Evolutionary conservation across 169 alveolate genomes (phyloP), one percentile per base, ranked within the genome.

Genomic region (Perkinsus marinus): DNA sequence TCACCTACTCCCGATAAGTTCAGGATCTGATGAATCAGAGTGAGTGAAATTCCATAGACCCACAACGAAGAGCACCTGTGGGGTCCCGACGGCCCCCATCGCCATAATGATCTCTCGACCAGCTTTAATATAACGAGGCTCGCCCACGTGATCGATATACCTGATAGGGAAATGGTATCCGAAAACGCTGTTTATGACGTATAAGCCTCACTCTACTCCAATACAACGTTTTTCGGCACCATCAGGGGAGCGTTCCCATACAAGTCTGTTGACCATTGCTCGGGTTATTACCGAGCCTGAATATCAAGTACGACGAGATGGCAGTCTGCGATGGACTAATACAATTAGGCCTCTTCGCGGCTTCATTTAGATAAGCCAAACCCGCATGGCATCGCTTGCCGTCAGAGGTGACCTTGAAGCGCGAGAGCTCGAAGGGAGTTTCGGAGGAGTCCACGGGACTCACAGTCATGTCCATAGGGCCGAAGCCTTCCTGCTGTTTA

Each of bases 1-100:
- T 90, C 90, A 34, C 94, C 94, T 7, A 93, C 47, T 37, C 94
- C 94, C 6, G 94, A 93, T 17, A 93, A 68, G 43, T 90, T 37
- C 69, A 93, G 39, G 79, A 57, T 30, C 79, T 57, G 22, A 13
- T 2, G 22, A 2, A 57, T 2, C 5, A 2, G 34, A 19, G 22
- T 13, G 7, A 16, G 26, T 5, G 22, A 30, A 57, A 26, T 57
- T 26, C 37, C 7, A 13, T 13, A 57, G 79, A 26, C 5, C 26
- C 34, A 2, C 30, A 10, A 3, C 46, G 46, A 26, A 57, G 9
- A 2, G 26, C n/a, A 93, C 68, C 39, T 91, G 39, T 22, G 94
- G 93, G 22, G 94, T 90, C 0, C 92, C 90, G 19, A 90, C 91
- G 3, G 94, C 93, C 34, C 94, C 94, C 57, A 43, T 91, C 37